Conservation (phyloP, 2,329 filamentous ascomycete species). For the Scytalidium lignicola region DNA sequence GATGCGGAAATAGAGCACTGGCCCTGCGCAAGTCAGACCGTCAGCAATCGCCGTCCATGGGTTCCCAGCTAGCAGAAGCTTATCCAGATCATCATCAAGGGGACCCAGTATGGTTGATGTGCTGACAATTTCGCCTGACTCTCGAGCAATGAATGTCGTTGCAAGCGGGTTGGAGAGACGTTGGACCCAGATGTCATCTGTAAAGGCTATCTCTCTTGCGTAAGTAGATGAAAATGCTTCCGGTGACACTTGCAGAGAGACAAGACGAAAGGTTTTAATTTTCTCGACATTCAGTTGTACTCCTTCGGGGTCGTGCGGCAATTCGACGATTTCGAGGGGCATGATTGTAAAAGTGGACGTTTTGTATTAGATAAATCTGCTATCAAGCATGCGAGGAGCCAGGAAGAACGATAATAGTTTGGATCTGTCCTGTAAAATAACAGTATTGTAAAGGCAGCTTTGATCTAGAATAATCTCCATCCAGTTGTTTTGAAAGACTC, state of each 20-base stretch:
- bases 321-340: slow-evolving; percentile 19
- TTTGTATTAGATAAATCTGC: no score
- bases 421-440: no score
- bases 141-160: slow-evolving; percentile 29
- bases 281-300: slow-evolving; percentile 13
- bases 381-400: no score
- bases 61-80: slow-evolving; percentile 8
- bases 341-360: slow-evolving; percentile 13
- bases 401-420: no score
- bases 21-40: neutral
- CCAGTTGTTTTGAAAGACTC: no score
- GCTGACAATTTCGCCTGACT: slow-evolving; percentile 24
- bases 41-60: slow-evolving; percentile 13
- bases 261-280: slow-evolving; percentile 22
- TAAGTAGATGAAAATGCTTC: slow-evolving; percentile 35
- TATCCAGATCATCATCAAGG: slow-evolving; percentile 15
- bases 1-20: slow-evolving; percentile 26
- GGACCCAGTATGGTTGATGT: slow-evolving; percentile 29
- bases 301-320: slow-evolving; percentile 18
- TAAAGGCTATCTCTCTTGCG: slow-evolving; percentile 30
- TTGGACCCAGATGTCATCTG: slow-evolving; percentile 30
- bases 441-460: no score
- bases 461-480: no score
- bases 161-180: slow-evolving; percentile 31
- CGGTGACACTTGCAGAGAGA: slow-evolving; percentile 18